Conservation (phyloP, 768 basidiomycete genomes). For the Xerocomus potaroensis region DNA sequence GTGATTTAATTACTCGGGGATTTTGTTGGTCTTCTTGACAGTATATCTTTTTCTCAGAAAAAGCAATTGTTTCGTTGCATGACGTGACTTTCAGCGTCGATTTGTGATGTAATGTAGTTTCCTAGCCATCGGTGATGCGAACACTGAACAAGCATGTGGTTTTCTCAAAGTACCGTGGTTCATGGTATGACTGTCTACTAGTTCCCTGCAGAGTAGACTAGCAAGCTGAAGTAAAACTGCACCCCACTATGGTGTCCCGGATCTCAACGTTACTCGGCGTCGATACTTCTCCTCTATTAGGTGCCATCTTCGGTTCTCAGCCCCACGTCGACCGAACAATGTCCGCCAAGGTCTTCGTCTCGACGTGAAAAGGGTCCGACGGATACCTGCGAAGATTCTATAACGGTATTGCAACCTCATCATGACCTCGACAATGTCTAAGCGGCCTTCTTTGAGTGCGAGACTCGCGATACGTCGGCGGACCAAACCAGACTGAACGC, state of each 20-base stretch:
- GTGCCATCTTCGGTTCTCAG: slow-evolving; percentile 30
- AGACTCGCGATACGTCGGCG: slow-evolving; percentile 53
- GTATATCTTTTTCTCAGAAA: not conserved
- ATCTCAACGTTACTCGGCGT: slow-evolving; percentile 6
- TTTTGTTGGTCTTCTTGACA: slow-evolving; percentile 15
- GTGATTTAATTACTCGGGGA: slow-evolving; percentile 26
- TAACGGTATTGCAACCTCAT: slow-evolving; percentile 14
- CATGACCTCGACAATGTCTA: slow-evolving; percentile 40
- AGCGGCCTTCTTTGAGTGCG: slow-evolving; percentile 62
- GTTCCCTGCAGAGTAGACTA: too few relatives aligned
- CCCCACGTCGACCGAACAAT: slow-evolving; percentile 24
- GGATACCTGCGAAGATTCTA: slow-evolving; percentile 3
- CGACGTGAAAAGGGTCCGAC: slow-evolving; percentile 5
- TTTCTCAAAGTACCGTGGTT: not conserved
- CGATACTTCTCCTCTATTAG: slow-evolving; percentile 23
- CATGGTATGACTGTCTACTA: too few relatives aligned
- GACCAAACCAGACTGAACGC: slow-evolving; percentile 53
- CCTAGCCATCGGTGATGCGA: slow-evolving; percentile 15
- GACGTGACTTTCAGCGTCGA: slow-evolving; percentile 7
- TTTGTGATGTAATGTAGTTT: slow-evolving; percentile 22
- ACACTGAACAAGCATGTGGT: slow-evolving; percentile 8
- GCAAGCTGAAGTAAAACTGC: not conserved
- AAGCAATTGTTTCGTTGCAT: slow-evolving; percentile 7
- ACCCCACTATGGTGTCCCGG: not conserved
- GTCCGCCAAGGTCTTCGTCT: slow-evolving; percentile 21